phyloP scores from a whole-genome alignment of 148 eudicot genomes.

The Fagopyrum tataricum region DNA sequence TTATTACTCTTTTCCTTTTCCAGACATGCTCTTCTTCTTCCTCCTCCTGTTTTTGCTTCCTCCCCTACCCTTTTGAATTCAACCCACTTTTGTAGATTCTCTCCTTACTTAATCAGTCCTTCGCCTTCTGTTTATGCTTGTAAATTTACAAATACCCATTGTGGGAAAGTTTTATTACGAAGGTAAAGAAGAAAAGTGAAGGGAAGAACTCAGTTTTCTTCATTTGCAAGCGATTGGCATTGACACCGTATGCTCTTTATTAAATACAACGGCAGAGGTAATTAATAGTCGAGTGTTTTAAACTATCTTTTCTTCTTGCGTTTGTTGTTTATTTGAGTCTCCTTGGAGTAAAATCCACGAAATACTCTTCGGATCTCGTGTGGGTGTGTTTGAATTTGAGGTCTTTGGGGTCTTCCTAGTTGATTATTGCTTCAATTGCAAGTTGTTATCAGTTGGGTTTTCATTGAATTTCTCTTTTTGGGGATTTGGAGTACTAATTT shows the following conservation, averaged over 20 bases:
- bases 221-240: constrained; percentile 36
- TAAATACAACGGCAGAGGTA: not conserved
- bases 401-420: constrained; percentile 20
- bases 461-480: not conserved
- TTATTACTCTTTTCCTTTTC: constrained; percentile 4
- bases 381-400: not conserved
- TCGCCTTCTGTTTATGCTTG: not conserved
- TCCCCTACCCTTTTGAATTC: constrained; percentile 7
- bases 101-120: constrained; percentile 14
- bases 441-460: constrained; percentile 30
- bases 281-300: not conserved
- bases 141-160: not conserved
- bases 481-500: no score
- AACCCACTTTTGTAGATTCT: constrained; percentile 15
- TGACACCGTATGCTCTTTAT: constrained; percentile 2
- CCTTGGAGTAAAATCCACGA: constrained; percentile 16
- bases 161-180: not conserved
- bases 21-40: constrained; percentile 7
- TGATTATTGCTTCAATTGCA: constrained; percentile 25
- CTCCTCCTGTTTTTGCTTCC: not conserved
- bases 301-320: constrained; percentile 21
- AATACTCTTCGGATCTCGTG: constrained; percentile 11
- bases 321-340: constrained; percentile 16
- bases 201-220: constrained; percentile 23
- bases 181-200: not conserved